phyloP scores from a whole-genome alignment of 495 filamentous ascomycete species.

The Talaromyces borbonicus region DNA sequence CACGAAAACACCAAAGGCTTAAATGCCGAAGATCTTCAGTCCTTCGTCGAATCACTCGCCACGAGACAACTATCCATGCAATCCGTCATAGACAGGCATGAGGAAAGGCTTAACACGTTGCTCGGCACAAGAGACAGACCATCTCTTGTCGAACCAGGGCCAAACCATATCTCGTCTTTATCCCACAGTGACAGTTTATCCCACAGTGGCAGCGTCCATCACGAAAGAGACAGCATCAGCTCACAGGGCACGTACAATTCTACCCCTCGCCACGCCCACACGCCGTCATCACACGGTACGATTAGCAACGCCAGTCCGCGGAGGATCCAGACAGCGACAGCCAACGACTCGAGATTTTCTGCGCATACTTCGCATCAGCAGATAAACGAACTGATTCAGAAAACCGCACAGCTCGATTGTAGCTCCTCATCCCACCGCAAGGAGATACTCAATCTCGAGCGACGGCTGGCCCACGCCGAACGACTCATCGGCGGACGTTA shows the following conservation, averaged over 20 bases:
- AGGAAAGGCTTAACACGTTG: neutral
- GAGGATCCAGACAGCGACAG: neutral
- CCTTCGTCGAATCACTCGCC: neutral
- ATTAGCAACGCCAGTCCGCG: too few species aligned
- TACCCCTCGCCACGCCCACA: neutral
- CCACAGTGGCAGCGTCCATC: neutral
- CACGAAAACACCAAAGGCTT: neutral
- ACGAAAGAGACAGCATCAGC: neutral
- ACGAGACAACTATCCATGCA: slow-evolving; percentile 1
- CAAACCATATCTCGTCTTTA: too few species aligned
- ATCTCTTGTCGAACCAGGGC: neutral
- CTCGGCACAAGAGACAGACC: neutral
- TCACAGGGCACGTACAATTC: neutral
- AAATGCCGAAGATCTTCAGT: slow-evolving; percentile 1
- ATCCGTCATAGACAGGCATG: neutral
- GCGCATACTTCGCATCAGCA: neutral
- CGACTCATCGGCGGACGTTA: neutral
- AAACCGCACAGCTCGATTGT: neutral
- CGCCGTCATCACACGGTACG: too few species aligned
- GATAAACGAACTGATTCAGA: neutral
- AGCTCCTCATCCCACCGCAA: neutral
- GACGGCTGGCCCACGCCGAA: slow-evolving; percentile 1
- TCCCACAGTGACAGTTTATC: neutral
- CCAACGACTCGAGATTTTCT: neutral
- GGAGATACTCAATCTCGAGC: neutral